Evolutionary conservation across 208 protist species (phyloP).

Genomic region (Trypanosoma caninum): DNA sequence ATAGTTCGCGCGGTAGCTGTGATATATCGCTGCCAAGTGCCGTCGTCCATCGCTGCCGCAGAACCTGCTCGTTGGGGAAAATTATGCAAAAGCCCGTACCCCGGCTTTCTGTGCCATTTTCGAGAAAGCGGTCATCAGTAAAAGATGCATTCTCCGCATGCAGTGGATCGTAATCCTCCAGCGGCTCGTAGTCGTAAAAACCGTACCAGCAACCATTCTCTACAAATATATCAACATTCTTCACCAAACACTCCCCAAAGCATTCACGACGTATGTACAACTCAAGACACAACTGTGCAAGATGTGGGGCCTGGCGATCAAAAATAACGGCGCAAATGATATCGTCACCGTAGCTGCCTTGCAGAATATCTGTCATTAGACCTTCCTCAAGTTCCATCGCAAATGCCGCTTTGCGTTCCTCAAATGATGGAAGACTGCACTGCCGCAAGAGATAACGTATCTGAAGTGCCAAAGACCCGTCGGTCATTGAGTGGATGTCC

Average conservation of each 20-base stretch:
- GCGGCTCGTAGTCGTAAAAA: slow-evolving; percentile 56
- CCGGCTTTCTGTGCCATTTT: slow-evolving; percentile 1
- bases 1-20: slow-evolving; percentile 25
- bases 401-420: slow-evolving; percentile 65
- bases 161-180: slow-evolving; percentile 34
- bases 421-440: slow-evolving; percentile 67
- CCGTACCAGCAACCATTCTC: slow-evolving; percentile 47
- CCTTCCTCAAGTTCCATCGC: slow-evolving; percentile 57
- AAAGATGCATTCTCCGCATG: slow-evolving; percentile 20
- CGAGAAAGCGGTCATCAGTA: slow-evolving; percentile 5
- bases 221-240: slow-evolving; percentile 62
- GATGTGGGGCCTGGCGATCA: slow-evolving; percentile 63
- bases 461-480: slow-evolving; percentile 68
- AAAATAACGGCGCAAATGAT: slow-evolving; percentile 78
- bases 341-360: slow-evolving; percentile 64
- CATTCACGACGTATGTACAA: slow-evolving; percentile 79
- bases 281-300: slow-evolving; percentile 68
- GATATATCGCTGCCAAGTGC: slow-evolving; percentile 35
- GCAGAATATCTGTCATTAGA: slow-evolving; percentile 39
- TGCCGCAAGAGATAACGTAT: slow-evolving; percentile 67
- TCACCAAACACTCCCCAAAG: slow-evolving; percentile 59
- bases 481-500: slow-evolving; percentile 40
- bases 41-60: slow-evolving; percentile 30
- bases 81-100: slow-evolving; percentile 52
- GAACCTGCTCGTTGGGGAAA: slow-evolving; percentile 50